Percentiles rank a stretch among this genome's conserved stretches.
Conservation (phyloP, 805 yeast species). For the Metschnikowia proteae region DNA sequence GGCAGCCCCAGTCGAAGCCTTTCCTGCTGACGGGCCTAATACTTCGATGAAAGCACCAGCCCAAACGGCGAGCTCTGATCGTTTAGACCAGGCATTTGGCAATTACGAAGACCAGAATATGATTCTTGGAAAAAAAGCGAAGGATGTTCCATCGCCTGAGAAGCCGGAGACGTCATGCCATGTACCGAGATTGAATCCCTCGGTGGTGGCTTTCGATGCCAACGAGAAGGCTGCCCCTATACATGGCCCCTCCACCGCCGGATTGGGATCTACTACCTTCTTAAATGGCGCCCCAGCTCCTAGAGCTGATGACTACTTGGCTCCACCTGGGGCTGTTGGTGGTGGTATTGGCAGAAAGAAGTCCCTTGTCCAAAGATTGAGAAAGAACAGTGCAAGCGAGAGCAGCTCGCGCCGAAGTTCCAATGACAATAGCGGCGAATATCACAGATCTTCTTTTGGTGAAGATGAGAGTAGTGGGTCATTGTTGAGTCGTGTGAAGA, state of each 20-base stretch:
- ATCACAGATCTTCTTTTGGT: slow-evolving; percentile 13
- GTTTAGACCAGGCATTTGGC: slow-evolving; percentile 77
- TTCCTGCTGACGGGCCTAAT: slow-evolving; percentile 95
- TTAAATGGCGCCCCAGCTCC: slow-evolving; percentile 95
- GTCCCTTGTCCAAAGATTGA: slow-evolving; percentile 70
- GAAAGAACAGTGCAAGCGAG: slow-evolving; percentile 36
- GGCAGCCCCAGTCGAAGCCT: slow-evolving; percentile 91
- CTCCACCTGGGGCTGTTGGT: slow-evolving; percentile 14
- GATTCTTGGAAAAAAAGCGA: slow-evolving; percentile 29
- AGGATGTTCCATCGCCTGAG: slow-evolving; percentile 6
- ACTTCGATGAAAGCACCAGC: slow-evolving; percentile 71
- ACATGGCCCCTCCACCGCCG: slow-evolving; percentile 83
- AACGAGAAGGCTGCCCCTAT: slow-evolving; percentile 63
- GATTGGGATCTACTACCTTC: slow-evolving; percentile 89
- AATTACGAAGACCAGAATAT: slow-evolving; percentile 48
- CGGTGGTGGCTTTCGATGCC: slow-evolving; percentile 67
- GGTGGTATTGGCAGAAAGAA: slow-evolving; percentile 72
- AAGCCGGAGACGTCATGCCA: slow-evolving; percentile 23
- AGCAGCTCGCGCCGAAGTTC: slow-evolving; percentile 30
- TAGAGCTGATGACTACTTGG: slow-evolving; percentile 34
- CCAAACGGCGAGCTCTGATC: slow-evolving; percentile 43
- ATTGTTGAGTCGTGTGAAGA: slow-evolving; percentile 79
- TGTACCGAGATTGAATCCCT: slow-evolving; percentile 48
- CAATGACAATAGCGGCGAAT: slow-evolving; percentile 21
- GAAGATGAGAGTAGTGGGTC: slow-evolving; percentile 31